A percentile compares a stretch with the other conserved stretches of the same genome.
Evolutionary conservation across 805 yeast genomes (phyloP).

Genomic region (Allodekkera sacchari): DNA sequence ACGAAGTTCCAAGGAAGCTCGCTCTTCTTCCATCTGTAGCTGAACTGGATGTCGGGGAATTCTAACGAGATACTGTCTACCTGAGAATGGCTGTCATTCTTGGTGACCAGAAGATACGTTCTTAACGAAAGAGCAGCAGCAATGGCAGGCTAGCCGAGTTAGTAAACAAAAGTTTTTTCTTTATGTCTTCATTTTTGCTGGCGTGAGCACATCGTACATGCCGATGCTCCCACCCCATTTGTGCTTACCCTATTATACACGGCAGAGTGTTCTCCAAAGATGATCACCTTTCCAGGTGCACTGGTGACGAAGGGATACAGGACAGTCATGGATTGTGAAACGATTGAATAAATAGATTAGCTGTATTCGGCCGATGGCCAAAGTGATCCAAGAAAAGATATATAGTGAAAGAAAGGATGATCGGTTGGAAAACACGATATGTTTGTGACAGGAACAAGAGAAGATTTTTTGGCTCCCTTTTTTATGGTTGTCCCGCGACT

Average conservation of each 20-base stretch:
- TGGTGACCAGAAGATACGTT: constrained; percentile 65
- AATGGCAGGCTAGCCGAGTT: constrained; percentile 71
- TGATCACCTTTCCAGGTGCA: constrained; percentile 94
- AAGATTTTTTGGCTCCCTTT: no score
- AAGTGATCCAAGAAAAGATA: no score
- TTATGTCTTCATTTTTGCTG: no score
- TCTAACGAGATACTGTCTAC: constrained; percentile 47
- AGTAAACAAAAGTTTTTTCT: no score
- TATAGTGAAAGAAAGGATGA: no score
- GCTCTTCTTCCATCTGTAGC: constrained; percentile 50
- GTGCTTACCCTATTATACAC: constrained; percentile 62
- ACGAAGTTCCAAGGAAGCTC: constrained; percentile 55
- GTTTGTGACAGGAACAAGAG: no score
- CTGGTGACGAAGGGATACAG: constrained; percentile 62
- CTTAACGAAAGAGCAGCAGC: constrained; percentile 90
- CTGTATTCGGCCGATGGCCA: no score
- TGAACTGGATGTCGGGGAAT: constrained; percentile 75
- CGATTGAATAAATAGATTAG: no score
- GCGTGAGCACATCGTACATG: no score
- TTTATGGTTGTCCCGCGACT: no score
- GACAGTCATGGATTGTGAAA: constrained; percentile 6
- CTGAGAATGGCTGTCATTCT: constrained; percentile 26
- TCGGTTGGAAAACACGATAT: no score
- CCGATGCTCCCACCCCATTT: no score
- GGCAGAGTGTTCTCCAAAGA: constrained; percentile 96